phyloP scores from a whole-genome alignment of 2,329 filamentous ascomycete genomes.

The Nigrospora sphaerica region DNA sequence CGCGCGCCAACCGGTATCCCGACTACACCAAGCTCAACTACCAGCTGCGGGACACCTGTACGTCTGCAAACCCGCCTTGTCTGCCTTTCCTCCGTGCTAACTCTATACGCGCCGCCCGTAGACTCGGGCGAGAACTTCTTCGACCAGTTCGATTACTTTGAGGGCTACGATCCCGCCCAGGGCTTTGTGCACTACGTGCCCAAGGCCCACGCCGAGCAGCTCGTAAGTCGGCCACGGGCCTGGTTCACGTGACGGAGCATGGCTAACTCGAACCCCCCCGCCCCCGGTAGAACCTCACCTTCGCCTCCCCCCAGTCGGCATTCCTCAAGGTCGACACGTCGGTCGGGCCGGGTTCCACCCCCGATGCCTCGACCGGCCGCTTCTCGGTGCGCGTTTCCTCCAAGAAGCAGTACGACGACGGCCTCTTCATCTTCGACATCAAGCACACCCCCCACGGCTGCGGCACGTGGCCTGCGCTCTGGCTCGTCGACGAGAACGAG shows the following conservation, averaged over 20 bases:
- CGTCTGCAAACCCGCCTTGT: constrained; percentile 11
- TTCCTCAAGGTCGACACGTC: constrained; percentile 55
- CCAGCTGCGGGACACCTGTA: constrained; percentile 40
- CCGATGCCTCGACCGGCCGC: constrained; percentile 50
- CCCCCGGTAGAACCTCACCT: constrained; percentile 51
- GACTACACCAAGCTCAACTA: constrained; percentile 41
- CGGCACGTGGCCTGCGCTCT: constrained; percentile 59
- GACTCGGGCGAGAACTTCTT: constrained; percentile 45
- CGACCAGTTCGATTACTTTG: constrained; percentile 47
- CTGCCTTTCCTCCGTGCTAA: background rate
- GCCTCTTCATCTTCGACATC: constrained; percentile 63
- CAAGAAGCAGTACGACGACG: constrained; percentile 50
- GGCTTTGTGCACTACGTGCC: constrained; percentile 50
- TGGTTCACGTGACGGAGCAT: too few relatives aligned
- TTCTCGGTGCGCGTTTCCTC: constrained; percentile 58
- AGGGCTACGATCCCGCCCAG: constrained; percentile 39
- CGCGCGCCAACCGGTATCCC: constrained; percentile 34
- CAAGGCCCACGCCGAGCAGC: constrained; percentile 26
- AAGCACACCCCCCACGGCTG: constrained; percentile 57
- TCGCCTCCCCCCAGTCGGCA: constrained; percentile 44
- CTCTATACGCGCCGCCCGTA: constrained; percentile 12
- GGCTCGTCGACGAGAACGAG: constrained; percentile 53
- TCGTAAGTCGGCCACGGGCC: constrained; percentile 25
- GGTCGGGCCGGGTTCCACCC: constrained; percentile 36
- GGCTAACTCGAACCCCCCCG: background rate